Evolutionary conservation across 331 rosid species (phyloP).

Genomic region (Quercus lobata): DNA sequence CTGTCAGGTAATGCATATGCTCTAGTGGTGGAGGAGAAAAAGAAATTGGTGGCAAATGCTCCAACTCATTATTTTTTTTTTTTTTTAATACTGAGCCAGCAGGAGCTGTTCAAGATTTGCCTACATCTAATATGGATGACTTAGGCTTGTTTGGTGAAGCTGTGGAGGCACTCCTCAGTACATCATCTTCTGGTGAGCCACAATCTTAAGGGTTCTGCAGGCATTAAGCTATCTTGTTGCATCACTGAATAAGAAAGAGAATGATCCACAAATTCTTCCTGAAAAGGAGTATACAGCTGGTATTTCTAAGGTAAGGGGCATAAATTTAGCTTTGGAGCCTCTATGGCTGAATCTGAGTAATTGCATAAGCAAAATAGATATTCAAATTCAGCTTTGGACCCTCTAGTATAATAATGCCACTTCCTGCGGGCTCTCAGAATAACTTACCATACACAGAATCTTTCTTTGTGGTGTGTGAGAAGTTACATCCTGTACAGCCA

Average conservation of each 20-base stretch:
- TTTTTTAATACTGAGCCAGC: slow-evolving; percentile 75
- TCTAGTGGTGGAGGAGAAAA: slow-evolving; percentile 91
- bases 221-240: slow-evolving; percentile 87
- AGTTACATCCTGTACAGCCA: slow-evolving; percentile 74
- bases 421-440: slow-evolving; percentile 95
- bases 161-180: slow-evolving; percentile 76
- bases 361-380: slow-evolving; percentile 90
- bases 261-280: slow-evolving; percentile 37
- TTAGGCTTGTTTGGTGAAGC: slow-evolving; percentile 65
- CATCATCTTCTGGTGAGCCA: slow-evolving; percentile 81
- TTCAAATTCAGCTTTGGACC: slow-evolving; percentile 40
- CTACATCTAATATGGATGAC: slow-evolving; percentile 79
- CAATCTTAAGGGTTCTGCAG: slow-evolving; percentile 93
- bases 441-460: slow-evolving; percentile 90
- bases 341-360: slow-evolving; percentile 89
- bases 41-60: slow-evolving; percentile 82
- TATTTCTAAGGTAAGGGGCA: slow-evolving; percentile 66
- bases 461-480: slow-evolving; percentile 94
- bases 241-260: slow-evolving; percentile 52
- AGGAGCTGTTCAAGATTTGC: slow-evolving; percentile 72
- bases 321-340: slow-evolving; percentile 85
- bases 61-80: slow-evolving; percentile 57
- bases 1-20: slow-evolving; percentile 88
- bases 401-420: slow-evolving; percentile 22
- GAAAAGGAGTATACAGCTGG: slow-evolving; percentile 37